phyloP scores from a whole-genome alignment of 1,284 basidiomycete genomes.

The Cyathus pygmaeus region DNA sequence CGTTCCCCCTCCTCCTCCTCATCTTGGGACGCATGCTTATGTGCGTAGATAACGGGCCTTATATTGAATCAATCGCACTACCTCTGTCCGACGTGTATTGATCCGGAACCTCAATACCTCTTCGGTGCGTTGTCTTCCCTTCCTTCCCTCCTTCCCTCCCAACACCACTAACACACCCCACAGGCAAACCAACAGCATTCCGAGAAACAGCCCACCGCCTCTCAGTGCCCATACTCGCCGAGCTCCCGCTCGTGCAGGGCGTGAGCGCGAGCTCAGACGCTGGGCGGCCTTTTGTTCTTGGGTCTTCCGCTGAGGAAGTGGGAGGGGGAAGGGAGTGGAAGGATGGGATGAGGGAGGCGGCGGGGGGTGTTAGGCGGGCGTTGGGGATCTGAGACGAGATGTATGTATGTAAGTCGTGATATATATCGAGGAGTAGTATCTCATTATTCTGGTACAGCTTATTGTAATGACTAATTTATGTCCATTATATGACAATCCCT shows the following conservation, averaged over 20 bases:
- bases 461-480: no score
- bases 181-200: constrained; percentile 65
- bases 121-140: constrained; percentile 65
- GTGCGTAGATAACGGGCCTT: constrained; percentile 84
- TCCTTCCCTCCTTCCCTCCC: constrained; percentile 3
- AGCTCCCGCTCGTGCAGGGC: constrained; percentile 84
- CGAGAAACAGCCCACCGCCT: constrained; percentile 70
- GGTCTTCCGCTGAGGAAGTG: constrained; percentile 17
- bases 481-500: no score
- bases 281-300: constrained; percentile 71
- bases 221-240: constrained; percentile 78
- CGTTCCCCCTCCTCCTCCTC: constrained; percentile 25
- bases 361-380: constrained; percentile 41
- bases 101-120: constrained; percentile 79
- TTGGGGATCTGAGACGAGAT: no score
- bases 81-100: constrained; percentile 81
- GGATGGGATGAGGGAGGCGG: constrained; percentile 55
- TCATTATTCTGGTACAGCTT: no score
- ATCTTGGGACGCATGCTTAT: neutral
- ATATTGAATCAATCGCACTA: constrained; percentile 94
- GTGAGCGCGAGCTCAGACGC: constrained; percentile 83
- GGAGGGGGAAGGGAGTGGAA: constrained; percentile 57
- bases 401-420: no score
- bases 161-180: neutral
- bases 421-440: no score